Evolutionary conservation across 1,139 yeast species (phyloP).

Genomic region (Pichiaceae sp.): DNA sequence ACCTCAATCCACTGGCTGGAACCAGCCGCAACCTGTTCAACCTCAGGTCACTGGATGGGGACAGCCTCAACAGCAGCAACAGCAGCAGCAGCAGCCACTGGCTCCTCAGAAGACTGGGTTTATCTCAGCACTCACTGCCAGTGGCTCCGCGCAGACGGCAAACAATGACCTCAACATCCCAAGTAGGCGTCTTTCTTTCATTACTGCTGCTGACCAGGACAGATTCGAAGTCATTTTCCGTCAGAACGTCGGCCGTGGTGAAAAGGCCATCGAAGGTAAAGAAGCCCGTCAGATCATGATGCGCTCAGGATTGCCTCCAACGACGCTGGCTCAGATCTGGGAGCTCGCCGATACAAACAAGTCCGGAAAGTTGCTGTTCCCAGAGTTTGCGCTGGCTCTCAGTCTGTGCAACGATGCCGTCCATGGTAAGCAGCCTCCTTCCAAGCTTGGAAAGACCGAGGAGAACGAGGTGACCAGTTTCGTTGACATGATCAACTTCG

Average conservation of each 20-base stretch:
- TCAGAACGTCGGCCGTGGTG: constrained; percentile 69
- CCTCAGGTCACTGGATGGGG: constrained; percentile 1
- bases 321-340: constrained; percentile 83
- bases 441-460: constrained; percentile 60
- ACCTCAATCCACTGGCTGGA: neutral
- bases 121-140: constrained; percentile 24
- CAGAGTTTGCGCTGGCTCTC: constrained; percentile 91
- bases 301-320: constrained; percentile 72
- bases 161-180: constrained; percentile 46
- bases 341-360: constrained; percentile 79
- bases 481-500: constrained; percentile 81
- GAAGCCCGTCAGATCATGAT: constrained; percentile 72
- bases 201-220: constrained; percentile 76
- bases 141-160: constrained; percentile 22
- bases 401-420: constrained; percentile 76
- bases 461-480: constrained; percentile 77
- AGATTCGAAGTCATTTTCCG: constrained; percentile 79
- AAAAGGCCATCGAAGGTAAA: constrained; percentile 68
- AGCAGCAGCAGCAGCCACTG: constrained; percentile 17
- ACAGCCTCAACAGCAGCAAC: constrained; percentile 9
- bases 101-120: constrained; percentile 31
- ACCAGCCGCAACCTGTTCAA: neutral
- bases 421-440: constrained; percentile 73
- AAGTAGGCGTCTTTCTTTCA: constrained; percentile 67
- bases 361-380: constrained; percentile 79